Conservation (phyloP, 352 stramenopile genomes). For the Pythium chondricola region DNA sequence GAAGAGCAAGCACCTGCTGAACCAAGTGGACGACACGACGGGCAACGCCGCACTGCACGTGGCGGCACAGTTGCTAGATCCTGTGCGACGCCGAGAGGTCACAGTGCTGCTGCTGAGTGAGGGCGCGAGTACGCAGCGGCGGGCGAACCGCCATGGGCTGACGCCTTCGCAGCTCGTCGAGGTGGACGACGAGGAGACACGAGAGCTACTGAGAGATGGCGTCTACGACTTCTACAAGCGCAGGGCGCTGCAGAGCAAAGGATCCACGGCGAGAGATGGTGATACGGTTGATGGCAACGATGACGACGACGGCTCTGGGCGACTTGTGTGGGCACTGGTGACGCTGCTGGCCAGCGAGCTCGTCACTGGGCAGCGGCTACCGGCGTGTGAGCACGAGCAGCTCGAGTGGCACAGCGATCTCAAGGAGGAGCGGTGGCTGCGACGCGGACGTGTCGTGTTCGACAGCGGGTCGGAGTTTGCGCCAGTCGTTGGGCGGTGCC, state of each 20-base stretch:
- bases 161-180: constrained; percentile 41
- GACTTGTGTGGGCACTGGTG: constrained; percentile 51
- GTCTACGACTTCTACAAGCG: constrained; percentile 46
- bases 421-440: constrained; percentile 52
- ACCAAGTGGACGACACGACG: constrained; percentile 37
- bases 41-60: constrained; percentile 60
- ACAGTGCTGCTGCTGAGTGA: constrained; percentile 46
- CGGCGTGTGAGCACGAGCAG: constrained; percentile 28
- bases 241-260: constrained; percentile 8
- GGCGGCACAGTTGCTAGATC: constrained; percentile 41
- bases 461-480: constrained; percentile 35
- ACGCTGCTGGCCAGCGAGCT: constrained; percentile 52
- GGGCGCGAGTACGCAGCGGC: constrained; percentile 35
- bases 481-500: constrained; percentile 31
- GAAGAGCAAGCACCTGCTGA: constrained; percentile 42
- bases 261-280: not conserved
- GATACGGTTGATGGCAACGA: not conserved
- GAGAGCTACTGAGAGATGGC: constrained; percentile 28
- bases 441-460: constrained; percentile 47
- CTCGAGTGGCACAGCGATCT: constrained; percentile 54
- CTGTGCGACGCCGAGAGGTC: constrained; percentile 37
- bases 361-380: constrained; percentile 21
- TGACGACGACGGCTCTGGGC: not conserved
- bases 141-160: constrained; percentile 45
- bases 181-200: constrained; percentile 24